Conservation (phyloP, 768 basidiomycete species). For the Mycena indigotica region DNA sequence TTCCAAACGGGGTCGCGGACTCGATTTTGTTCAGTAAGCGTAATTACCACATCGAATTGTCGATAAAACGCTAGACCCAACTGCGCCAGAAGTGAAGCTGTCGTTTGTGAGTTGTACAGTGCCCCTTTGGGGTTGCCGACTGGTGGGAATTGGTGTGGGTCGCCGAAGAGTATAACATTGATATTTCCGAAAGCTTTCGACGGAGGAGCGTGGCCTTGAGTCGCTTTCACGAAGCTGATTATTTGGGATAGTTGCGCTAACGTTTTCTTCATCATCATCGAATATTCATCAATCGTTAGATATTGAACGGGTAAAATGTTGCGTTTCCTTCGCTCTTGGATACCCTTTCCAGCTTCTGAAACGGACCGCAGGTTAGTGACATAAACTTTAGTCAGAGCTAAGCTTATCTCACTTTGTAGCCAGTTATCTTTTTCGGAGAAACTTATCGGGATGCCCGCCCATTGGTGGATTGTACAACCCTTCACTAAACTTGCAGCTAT, state of each 20-base stretch:
- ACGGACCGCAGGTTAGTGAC: too few relatives aligned
- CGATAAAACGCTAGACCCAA: too few relatives aligned
- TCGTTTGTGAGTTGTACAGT: too few relatives aligned
- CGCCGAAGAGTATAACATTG: too few relatives aligned
- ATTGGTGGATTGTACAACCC: background rate
- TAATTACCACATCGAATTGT: background rate
- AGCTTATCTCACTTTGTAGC: background rate
- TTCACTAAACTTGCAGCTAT: background rate
- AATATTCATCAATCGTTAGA: background rate
- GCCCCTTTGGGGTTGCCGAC: too few relatives aligned
- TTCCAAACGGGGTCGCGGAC: background rate
- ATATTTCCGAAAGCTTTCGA: too few relatives aligned
- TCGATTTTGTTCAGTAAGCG: background rate
- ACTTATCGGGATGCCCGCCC: too few relatives aligned
- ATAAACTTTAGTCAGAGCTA: too few relatives aligned
- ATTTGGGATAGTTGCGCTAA: background rate
- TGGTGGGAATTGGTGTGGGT: too few relatives aligned
- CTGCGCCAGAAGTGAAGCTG: too few relatives aligned
- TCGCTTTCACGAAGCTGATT: background rate
- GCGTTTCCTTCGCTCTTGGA: background rate
- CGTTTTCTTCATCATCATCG: background rate
- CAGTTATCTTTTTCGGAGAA: too few relatives aligned
- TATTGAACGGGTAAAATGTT: background rate
- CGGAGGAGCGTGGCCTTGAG: background rate
- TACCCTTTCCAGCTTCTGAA: background rate